Evolutionary conservation across 2,329 filamentous ascomycete genomes (phyloP).

Genomic region (Chaetomium sp.): DNA sequence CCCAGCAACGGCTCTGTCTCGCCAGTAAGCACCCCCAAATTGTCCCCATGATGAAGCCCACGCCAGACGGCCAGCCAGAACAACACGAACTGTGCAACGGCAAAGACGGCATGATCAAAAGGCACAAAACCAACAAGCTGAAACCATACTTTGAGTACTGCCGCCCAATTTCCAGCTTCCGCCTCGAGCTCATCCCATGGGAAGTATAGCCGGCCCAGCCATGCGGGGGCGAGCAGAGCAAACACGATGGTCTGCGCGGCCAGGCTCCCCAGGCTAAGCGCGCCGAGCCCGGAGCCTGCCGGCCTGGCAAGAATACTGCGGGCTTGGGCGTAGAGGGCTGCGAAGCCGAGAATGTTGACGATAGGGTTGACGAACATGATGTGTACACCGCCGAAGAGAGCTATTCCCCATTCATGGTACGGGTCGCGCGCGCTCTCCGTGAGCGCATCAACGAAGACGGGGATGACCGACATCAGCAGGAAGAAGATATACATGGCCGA

Average conservation of each 20-base stretch:
- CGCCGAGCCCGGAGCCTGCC: not conserved
- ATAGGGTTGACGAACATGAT: not conserved
- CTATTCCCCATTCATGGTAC: not conserved
- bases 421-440: not conserved
- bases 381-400: not conserved
- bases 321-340: not conserved
- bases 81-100: too few relatives aligned
- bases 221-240: not conserved
- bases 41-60: too few relatives aligned
- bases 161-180: too few relatives aligned
- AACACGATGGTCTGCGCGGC: too few relatives aligned
- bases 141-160: too few relatives aligned
- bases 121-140: too few relatives aligned
- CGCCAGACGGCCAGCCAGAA: too few relatives aligned
- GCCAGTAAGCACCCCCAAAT: not conserved
- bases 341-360: not conserved
- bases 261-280: too few relatives aligned
- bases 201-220: too few relatives aligned
- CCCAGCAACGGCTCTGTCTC: not conserved
- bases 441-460: not conserved
- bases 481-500: not conserved
- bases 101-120: too few relatives aligned
- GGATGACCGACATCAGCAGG: not conserved
- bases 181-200: too few relatives aligned
- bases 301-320: too few relatives aligned